Evolutionary conservation across 805 yeast genomes (phyloP).

Genomic region (Spathaspora gorwiae): DNA sequence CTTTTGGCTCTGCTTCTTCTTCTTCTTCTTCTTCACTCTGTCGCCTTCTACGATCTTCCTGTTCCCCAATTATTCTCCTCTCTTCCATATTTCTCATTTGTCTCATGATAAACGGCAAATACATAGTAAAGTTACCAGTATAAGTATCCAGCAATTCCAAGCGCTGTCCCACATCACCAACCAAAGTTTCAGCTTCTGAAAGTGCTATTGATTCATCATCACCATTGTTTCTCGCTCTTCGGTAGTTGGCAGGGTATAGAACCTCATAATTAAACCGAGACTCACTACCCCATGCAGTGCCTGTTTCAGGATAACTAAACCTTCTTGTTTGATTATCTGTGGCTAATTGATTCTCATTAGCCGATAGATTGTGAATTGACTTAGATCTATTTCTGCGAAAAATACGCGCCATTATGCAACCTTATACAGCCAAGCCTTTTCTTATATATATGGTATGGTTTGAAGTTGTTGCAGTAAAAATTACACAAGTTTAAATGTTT

Average conservation of each 20-base stretch:
- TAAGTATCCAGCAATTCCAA: constrained; percentile 33
- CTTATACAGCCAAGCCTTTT: no score
- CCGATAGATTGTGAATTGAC: no score
- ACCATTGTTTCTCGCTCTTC: background rate
- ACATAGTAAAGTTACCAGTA: constrained; percentile 33
- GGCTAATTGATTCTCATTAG: background rate
- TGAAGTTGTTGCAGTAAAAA: no score
- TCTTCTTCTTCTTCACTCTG: no score
- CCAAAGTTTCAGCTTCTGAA: constrained; percentile 36
- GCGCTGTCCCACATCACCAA: constrained; percentile 16
- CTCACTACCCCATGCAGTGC: background rate
- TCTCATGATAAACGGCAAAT: constrained; percentile 35
- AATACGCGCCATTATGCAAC: no score
- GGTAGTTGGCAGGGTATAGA: background rate
- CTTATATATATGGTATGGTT: no score
- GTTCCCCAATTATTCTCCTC: constrained; percentile 6
- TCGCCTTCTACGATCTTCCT: background rate
- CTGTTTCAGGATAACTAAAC: background rate
- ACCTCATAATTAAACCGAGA: background rate
- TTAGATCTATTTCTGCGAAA: no score
- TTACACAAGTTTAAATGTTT: no score
- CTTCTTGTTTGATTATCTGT: background rate
- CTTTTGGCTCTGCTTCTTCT: no score
- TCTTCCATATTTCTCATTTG: constrained; percentile 14
- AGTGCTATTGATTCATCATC: constrained; percentile 12